Conservation (phyloP, 441 rosid species). For the Manihot esculenta region DNA sequence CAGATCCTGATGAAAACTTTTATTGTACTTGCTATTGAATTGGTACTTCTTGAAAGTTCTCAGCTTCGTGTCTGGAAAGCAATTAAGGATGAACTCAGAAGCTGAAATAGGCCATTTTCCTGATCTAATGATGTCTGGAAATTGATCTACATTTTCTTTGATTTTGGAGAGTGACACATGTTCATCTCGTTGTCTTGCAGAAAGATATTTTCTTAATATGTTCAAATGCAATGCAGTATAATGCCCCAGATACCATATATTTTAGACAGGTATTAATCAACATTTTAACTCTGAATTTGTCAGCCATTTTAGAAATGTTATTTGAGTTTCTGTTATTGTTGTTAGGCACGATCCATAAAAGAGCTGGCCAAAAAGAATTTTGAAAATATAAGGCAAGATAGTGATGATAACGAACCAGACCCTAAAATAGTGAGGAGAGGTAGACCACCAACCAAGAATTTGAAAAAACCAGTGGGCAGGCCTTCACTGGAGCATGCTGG, state of each 20-base stretch:
- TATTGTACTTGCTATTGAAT: slow-evolving; percentile 1
- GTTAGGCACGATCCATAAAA: slow-evolving; percentile 65
- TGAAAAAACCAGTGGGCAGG: slow-evolving; percentile 45
- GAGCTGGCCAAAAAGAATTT: slow-evolving; percentile 79
- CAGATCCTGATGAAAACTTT: background rate
- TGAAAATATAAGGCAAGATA: slow-evolving; percentile 69
- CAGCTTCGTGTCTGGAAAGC: background rate
- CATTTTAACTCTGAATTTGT: no score
- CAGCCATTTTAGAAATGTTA: slow-evolving; percentile 4
- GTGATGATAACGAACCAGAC: slow-evolving; percentile 60
- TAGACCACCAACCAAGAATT: slow-evolving; percentile 56
- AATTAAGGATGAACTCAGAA: background rate
- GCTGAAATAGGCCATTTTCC: background rate
- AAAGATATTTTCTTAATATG: slow-evolving; percentile 71
- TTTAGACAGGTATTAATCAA: slow-evolving; percentile 87
- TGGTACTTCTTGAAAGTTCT: background rate
- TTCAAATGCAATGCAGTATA: slow-evolving; percentile 85
- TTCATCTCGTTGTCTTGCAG: slow-evolving; percentile 43
- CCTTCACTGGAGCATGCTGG: slow-evolving; percentile 45
- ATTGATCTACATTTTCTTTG: background rate
- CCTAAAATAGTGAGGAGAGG: slow-evolving; percentile 72
- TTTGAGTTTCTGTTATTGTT: slow-evolving; percentile 20
- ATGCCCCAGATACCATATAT: slow-evolving; percentile 78
- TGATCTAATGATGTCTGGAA: slow-evolving; percentile 1
- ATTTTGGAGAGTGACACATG: background rate